Evolutionary conservation across 352 stramenopile genomes (phyloP), one percentile per base, ranked within the genome.

Genomic region (Blastocystis sp.): DNA sequence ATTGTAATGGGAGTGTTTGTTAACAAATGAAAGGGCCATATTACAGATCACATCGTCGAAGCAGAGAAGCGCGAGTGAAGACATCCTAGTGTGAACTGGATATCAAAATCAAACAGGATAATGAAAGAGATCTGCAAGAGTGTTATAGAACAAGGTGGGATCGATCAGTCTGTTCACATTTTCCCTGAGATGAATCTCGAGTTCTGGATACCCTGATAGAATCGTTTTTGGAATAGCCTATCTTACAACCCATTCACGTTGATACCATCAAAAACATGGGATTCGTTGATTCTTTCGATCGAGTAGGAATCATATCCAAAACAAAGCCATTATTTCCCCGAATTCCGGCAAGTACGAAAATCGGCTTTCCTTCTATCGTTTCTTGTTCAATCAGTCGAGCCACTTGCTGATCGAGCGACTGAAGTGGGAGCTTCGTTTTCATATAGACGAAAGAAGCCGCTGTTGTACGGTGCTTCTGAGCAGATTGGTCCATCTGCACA

Each of bases 191-290:
- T 66, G n/a, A 34, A 43, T 9, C 26, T 18, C 55, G 23, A 80
- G n/a, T 23, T 80, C 70, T 9, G 70, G 70, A 64, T 64, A 62
- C 41, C 37, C 9, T 41, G 11, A 3, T 5, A 54, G 18, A 20
- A 68, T 29, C 11, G 23, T 29, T 29, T 68, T 68, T 37, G 59
- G 59, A 68, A 68, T 23, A 39, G 59, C n/a, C 59, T 68, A 68
- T 9, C 11, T 29, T 34, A 26, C 13, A 37, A 0, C 0, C 59
- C 6, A 23, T 20, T 39, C 9, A 23, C 20, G 18, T 15, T 26
- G 2, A 18, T 29, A 80, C 70, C 29, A 80, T 43, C 55, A 80
- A 45, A 80, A 80, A 43, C n/a, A 80, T 18, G 11, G 70, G 70
- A 39, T 80, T 80, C 34, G 26, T 61, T 5, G 26, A 41, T 41